A percentile compares a stretch with the other conserved stretches of the same genome.
These are phyloP conservation scores for Verbascum thapsus DNA, from an alignment of 257 asterid genomes.

Conservation along the genomic window DNA sequence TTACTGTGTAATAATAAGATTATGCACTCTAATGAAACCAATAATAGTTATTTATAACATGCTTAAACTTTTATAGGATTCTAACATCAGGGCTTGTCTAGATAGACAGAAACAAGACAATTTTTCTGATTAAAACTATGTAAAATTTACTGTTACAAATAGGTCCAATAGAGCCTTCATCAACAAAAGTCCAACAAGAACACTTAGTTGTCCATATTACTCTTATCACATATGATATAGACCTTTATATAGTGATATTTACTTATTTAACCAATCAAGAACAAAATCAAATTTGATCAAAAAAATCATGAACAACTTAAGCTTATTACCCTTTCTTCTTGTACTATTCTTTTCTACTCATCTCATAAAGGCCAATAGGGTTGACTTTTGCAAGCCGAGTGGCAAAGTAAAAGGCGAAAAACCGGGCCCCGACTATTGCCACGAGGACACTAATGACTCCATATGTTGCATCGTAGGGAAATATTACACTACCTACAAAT, in stretches of 20 bases:
- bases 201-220: no score
- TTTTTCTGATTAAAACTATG: no score
- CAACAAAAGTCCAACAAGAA: no score
- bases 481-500: slow-evolving; percentile 33
- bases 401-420: slow-evolving; percentile 33
- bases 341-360: background rate
- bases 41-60: no score
- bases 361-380: slow-evolving; percentile 15
- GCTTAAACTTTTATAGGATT: no score
- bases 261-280: background rate
- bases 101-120: no score
- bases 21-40: no score
- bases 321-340: background rate
- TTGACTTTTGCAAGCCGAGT: slow-evolving; percentile 38
- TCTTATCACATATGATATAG: background rate
- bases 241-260: background rate
- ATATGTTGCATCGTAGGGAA: slow-evolving; percentile 34
- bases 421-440: slow-evolving; percentile 28
- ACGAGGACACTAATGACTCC: slow-evolving; percentile 23
- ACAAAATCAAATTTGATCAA: background rate
- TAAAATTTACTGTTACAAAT: no score
- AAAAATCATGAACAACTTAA: slow-evolving; percentile 20
- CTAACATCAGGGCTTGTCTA: no score
- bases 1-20: no score
- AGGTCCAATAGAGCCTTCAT: no score